A percentile compares a stretch with the other conserved stretches of the same genome.
Evolutionary conservation across 2,329 filamentous ascomycete species (phyloP).

Genomic region (Colletotrichum acutatum): DNA sequence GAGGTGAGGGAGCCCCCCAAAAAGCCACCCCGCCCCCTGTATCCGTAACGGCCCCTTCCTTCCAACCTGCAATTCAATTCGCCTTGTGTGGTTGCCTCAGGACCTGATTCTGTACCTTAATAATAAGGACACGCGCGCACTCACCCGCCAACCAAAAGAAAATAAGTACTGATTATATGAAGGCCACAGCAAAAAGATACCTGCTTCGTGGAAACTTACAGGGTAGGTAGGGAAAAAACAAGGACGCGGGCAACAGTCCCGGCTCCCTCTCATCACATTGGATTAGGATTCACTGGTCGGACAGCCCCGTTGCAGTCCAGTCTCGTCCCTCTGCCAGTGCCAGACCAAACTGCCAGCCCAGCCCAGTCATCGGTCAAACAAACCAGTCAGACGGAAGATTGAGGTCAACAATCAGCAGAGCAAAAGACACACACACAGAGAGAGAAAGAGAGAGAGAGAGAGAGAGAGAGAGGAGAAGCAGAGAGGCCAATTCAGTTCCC

Average conservation of each 20-base stretch:
- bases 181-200: constrained; percentile 19
- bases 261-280: constrained; percentile 19
- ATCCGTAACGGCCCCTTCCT: constrained; percentile 35
- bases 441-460: background rate
- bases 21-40: constrained; percentile 32
- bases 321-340: constrained; percentile 4
- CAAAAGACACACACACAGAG: background rate
- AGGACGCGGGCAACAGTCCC: constrained; percentile 26
- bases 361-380: constrained; percentile 12
- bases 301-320: constrained; percentile 16
- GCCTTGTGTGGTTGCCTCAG: constrained; percentile 34
- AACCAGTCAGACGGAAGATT: background rate
- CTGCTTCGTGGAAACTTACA: background rate
- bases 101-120: constrained; percentile 20
- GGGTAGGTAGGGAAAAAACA: constrained; percentile 11
- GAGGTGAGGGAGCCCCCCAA: constrained; percentile 26
- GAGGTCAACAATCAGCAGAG: background rate
- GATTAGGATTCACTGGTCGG: constrained; percentile 5
- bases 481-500: background rate
- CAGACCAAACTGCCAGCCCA: too few species aligned
- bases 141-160: constrained; percentile 24
- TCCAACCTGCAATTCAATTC: constrained; percentile 28
- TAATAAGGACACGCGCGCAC: constrained; percentile 27
- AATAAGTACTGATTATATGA: constrained; percentile 24
- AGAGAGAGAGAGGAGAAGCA: background rate